These are phyloP conservation scores for Tuber brumale DNA, from an alignment of 495 filamentous ascomycete species.

Conservation along the genomic window DNA sequence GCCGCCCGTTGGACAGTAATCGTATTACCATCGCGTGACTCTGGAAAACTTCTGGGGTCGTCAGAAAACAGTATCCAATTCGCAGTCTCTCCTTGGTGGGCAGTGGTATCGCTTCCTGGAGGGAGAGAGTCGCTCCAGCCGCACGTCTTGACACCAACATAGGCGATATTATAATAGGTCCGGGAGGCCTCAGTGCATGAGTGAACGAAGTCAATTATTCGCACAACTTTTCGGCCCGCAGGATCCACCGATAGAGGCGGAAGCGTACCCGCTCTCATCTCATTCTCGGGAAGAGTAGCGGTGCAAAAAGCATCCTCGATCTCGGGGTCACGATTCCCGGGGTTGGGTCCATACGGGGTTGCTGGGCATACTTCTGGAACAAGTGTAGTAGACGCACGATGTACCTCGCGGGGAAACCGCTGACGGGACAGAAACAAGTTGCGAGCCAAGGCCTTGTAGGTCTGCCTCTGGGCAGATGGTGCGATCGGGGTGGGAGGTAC, in stretches of 20 bases:
- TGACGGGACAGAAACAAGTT: slow-evolving; percentile 30
- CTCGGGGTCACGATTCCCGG: slow-evolving; percentile 16
- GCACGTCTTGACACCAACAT: slow-evolving; percentile 33
- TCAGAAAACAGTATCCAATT: slow-evolving; percentile 36
- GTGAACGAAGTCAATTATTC: slow-evolving; percentile 38
- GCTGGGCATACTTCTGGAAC: slow-evolving; percentile 21
- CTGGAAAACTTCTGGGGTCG: slow-evolving; percentile 28
- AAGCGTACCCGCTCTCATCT: slow-evolving; percentile 15
- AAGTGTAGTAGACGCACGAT: slow-evolving; percentile 22
- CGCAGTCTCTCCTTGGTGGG: slow-evolving; percentile 27
- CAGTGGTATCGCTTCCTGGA: slow-evolving; percentile 25
- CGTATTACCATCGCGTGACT: slow-evolving; percentile 21
- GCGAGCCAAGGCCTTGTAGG: slow-evolving; percentile 27
- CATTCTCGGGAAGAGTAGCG: slow-evolving; percentile 18
- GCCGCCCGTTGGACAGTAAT: slow-evolving; percentile 30
- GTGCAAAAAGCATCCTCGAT: slow-evolving; percentile 19
- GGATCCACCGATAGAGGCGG: slow-evolving; percentile 30
- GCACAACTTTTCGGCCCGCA: slow-evolving; percentile 20
- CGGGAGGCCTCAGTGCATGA: slow-evolving; percentile 37
- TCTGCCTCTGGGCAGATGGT: slow-evolving; percentile 18
- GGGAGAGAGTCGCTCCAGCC: slow-evolving; percentile 33
- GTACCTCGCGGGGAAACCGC: slow-evolving; percentile 16
- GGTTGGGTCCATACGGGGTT: slow-evolving; percentile 25
- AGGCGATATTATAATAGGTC: slow-evolving; percentile 22
- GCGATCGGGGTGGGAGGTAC: slow-evolving; percentile 21